Conservation (phyloP, 345 rosid genomes). For the Laguncularia racemosa region DNA sequence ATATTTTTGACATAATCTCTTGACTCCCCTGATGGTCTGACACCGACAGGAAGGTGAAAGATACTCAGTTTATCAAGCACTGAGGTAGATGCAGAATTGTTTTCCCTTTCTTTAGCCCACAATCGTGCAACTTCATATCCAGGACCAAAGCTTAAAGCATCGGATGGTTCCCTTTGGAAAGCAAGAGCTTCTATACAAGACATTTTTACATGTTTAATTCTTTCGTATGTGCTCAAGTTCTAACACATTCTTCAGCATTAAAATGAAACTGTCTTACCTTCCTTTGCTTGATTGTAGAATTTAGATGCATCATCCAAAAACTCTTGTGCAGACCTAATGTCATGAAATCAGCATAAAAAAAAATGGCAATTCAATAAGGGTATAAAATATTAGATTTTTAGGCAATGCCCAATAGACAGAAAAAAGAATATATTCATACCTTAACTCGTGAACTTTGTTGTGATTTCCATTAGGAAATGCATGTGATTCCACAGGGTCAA, state of each 20-base stretch:
- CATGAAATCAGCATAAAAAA: slow-evolving; percentile 10
- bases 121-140: slow-evolving; percentile 59
- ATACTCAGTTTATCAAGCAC: slow-evolving; percentile 45
- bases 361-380: neutral
- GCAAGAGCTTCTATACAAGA: slow-evolving; percentile 42
- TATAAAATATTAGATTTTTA: neutral
- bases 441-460: slow-evolving; percentile 16
- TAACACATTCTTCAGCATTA: neutral
- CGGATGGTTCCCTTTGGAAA: slow-evolving; percentile 58
- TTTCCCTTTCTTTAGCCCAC: slow-evolving; percentile 63
- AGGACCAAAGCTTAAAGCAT: slow-evolving; percentile 56
- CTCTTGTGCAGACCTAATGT: slow-evolving; percentile 28
- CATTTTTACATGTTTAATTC: slow-evolving; percentile 1
- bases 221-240: neutral
- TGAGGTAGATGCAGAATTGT: slow-evolving; percentile 40
- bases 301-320: slow-evolving; percentile 21
- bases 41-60: slow-evolving; percentile 82
- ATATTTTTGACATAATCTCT: slow-evolving; percentile 22
- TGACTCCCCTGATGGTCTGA: slow-evolving; percentile 49
- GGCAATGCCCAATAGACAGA: slow-evolving; percentile 3
- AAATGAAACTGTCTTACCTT: slow-evolving; percentile 38
- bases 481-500: slow-evolving; percentile 25
- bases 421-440: slow-evolving; percentile 22
- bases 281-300: slow-evolving; percentile 29
- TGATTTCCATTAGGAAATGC: slow-evolving; percentile 17